Conservation (phyloP, 352 stramenopile species). For the Phytophthora citricola region DNA sequence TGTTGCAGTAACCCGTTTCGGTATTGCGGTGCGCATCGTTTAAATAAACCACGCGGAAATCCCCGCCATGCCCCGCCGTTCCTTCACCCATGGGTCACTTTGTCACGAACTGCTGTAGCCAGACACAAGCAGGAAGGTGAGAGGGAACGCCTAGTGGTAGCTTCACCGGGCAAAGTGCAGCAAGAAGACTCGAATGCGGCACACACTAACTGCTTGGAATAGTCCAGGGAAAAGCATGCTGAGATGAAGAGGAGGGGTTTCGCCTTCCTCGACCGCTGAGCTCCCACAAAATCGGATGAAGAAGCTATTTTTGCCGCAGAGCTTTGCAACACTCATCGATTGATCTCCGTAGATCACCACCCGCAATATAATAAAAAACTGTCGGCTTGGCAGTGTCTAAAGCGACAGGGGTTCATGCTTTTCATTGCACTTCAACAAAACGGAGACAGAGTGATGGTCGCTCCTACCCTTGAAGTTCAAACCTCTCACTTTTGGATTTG, state of each 20-base stretch:
- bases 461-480: no score
- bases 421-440: background rate
- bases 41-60: conserved; percentile 72
- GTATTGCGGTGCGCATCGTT: conserved; percentile 64
- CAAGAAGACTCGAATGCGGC: conserved; percentile 9
- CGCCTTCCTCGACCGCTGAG: background rate
- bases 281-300: background rate
- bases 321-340: background rate
- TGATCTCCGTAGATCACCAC: no score
- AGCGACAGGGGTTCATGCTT: no score
- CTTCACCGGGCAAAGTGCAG: conserved; percentile 2
- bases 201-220: conserved; percentile 27
- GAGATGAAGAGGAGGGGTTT: conserved; percentile 33
- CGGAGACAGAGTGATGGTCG: conserved; percentile 29
- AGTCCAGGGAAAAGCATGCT: conserved; percentile 9
- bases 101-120: conserved; percentile 3
- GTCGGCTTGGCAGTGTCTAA: no score
- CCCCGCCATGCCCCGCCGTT: conserved; percentile 17
- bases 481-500: conserved; percentile 41
- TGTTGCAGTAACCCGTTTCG: conserved; percentile 77
- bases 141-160: conserved; percentile 4
- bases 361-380: no score
- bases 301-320: conserved; percentile 21
- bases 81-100: conserved; percentile 32
- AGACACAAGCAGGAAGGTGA: conserved; percentile 11